Base-by-base conservation (phyloP, 257 asterid genomes). In the Marsdenia floribunda region DNA sequence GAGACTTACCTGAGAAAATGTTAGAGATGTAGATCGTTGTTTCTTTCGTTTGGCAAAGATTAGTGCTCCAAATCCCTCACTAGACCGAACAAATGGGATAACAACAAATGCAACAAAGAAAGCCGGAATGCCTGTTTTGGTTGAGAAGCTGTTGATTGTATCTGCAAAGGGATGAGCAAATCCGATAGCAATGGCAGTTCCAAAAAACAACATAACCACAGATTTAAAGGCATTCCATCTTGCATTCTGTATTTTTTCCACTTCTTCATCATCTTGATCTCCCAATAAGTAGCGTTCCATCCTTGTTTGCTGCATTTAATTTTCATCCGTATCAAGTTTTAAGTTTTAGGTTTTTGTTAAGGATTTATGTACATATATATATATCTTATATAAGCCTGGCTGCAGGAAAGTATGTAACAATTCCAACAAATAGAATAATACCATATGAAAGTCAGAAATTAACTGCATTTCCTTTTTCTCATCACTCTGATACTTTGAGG, bases 401-500 rank as follows among this genome's bases (percentile, higher is more conserved):
- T 9, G 35, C 6, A 22, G 37, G 40, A 38, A 55, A 42, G n/a
- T 13, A 38, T 38, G 42, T 52, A 16, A 15, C 2, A 46, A 35
- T 6, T 55, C 9, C 0, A 26, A 21, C 21, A 19, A 4, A 72
- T 35, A 22, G 44, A 52, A 38, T 15, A 40, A 21, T 72, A 72
- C 76, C 76, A 5, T 58, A 40, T 72, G 76, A 72, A 57, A 72
- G 40, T 72, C 69, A 21, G 65, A 35, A 72, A 72, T 35, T 40
- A 72, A 14, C 29, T 72, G 68, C 65, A 72, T 11, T 38, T 57
- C 53, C 68, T 42, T 35, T 57, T 40, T 37, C 69, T 58, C 69
- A 8, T 38, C 73, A 71, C 77, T 79, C 13, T 75, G 71, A 75
- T 76, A 74, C 69, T 78, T 75, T 38, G 78, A 73, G 2, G 75